Base-by-base conservation (phyloP, 306 rosid species). In the Carpinus fangiana region DNA sequence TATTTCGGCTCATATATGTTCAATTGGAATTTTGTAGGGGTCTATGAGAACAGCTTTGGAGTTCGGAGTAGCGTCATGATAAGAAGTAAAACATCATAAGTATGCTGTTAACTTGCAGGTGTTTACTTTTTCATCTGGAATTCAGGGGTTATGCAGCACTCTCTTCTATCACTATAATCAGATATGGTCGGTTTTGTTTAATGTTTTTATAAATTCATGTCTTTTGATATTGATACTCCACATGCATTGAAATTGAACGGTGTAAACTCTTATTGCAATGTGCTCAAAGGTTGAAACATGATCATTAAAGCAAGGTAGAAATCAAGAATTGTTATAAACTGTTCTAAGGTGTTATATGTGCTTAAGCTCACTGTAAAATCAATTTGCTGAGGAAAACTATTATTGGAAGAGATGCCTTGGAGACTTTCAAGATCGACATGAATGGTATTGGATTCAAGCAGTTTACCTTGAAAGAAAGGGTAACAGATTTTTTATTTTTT, bases 21-120 rank as follows among this genome's bases (percentile, higher is more conserved):
- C 9, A 31, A 12, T 57, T 78, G 72, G 76, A 31, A 48, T 20
- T 55, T 71, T 36, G 72, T 72, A 78, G 82, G 82, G 82, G 82
- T 72, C 76, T 78, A 50, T 78, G 70, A 78, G 48, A 11, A 38
- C 11, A 26, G 38, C 34, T 23, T 20, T 18, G 47, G 71, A 65
- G 64, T 3, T 16, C 1, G 46, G 70, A 36, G 21, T 8, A 16
- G 70, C 34, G 6, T 6, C 70, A 11, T 46, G n/a, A n/a, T 46
- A 2, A 7, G 21, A 20, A 12, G 6, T 6, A 48, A 54, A 12
- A 12, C 11, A 34, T 16, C 70, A 36, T 3, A 17, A 65, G 34
- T 57, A 65, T 20, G 53, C 73, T 46, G 31, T 48, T 8, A 17
- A 55, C 43, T 54, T 41, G 53, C 52, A 4, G 61, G 38, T 20